Evolutionary conservation across 2,329 filamentous ascomycete genomes (phyloP).

Genomic region (Periconia digitata): DNA sequence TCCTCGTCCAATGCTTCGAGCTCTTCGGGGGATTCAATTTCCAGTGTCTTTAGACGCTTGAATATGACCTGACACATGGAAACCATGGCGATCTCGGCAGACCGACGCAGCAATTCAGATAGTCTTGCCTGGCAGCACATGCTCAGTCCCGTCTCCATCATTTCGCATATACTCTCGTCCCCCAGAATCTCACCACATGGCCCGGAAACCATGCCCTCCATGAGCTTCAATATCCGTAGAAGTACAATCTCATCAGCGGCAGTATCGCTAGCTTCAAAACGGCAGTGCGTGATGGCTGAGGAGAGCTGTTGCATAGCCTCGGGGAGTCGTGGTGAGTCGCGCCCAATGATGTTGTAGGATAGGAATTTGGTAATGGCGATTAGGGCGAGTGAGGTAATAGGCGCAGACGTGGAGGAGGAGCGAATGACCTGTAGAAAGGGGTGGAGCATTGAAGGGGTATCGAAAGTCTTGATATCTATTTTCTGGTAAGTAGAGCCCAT

Average conservation of each 20-base stretch:
- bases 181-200: slow-evolving; percentile 91
- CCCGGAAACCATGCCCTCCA: slow-evolving; percentile 97
- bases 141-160: slow-evolving; percentile 97
- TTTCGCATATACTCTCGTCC: slow-evolving; percentile 97
- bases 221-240: slow-evolving; percentile 89
- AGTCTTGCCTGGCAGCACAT: slow-evolving; percentile 95
- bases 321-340: slow-evolving; percentile 80
- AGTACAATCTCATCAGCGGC: slow-evolving; percentile 94
- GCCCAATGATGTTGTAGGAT: slow-evolving; percentile 86
- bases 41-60: slow-evolving; percentile 83
- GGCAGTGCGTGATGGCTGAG: slow-evolving; percentile 93
- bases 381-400: slow-evolving; percentile 91
- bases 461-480: slow-evolving; percentile 81
- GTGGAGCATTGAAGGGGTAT: slow-evolving; percentile 84
- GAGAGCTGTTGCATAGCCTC: slow-evolving; percentile 94
- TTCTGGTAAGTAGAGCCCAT: slow-evolving; percentile 22
- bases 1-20: slow-evolving; percentile 66
- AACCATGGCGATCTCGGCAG: slow-evolving; percentile 95
- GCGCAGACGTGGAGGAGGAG: slow-evolving; percentile 91
- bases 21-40: slow-evolving; percentile 71
- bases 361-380: slow-evolving; percentile 96
- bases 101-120: slow-evolving; percentile 85
- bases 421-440: slow-evolving; percentile 97
- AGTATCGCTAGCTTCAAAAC: slow-evolving; percentile 95
- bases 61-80: slow-evolving; percentile 99